Conservation (phyloP, 164 flowering plant species). For the Piper longum region DNA sequence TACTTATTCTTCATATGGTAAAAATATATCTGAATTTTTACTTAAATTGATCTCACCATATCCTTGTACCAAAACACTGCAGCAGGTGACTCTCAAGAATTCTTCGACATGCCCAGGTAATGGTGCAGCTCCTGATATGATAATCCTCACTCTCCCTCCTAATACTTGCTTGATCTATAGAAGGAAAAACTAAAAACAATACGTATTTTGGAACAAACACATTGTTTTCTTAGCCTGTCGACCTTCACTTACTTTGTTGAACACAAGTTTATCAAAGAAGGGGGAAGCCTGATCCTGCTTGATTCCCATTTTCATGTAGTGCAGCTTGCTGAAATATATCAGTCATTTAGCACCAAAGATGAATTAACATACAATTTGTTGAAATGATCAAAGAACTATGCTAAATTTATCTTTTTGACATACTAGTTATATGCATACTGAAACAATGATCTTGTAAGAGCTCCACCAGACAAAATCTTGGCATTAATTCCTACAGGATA, state of each 20-base stretch:
- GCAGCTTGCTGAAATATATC: constrained; percentile 50
- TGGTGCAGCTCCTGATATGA: constrained; percentile 89
- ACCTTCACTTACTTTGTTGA: constrained; percentile 46
- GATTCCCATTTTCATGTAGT: constrained; percentile 59
- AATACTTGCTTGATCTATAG: constrained; percentile 58
- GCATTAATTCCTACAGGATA: constrained; percentile 38
- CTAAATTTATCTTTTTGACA: constrained; percentile 9
- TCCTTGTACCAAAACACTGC: constrained; percentile 67
- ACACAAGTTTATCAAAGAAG: constrained; percentile 60
- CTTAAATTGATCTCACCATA: constrained; percentile 44
- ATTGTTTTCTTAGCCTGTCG: background rate
- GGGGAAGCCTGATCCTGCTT: constrained; percentile 82
- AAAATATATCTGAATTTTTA: no score
- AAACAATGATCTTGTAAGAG: constrained; percentile 47
- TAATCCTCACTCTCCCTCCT: constrained; percentile 62
- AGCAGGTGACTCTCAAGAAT: constrained; percentile 59
- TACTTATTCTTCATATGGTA: no score
- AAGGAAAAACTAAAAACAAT: background rate
- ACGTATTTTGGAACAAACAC: background rate
- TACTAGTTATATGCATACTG: constrained; percentile 83
- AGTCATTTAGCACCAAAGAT: background rate
- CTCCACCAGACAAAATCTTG: constrained; percentile 65
- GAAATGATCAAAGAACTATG: background rate
- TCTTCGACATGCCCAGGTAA: constrained; percentile 68
- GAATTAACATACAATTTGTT: background rate